Evolutionary conservation across 495 filamentous ascomycete genomes (phyloP), one percentile per base, ranked within the genome.

Genomic region (Chaetomium cochliodes): DNA sequence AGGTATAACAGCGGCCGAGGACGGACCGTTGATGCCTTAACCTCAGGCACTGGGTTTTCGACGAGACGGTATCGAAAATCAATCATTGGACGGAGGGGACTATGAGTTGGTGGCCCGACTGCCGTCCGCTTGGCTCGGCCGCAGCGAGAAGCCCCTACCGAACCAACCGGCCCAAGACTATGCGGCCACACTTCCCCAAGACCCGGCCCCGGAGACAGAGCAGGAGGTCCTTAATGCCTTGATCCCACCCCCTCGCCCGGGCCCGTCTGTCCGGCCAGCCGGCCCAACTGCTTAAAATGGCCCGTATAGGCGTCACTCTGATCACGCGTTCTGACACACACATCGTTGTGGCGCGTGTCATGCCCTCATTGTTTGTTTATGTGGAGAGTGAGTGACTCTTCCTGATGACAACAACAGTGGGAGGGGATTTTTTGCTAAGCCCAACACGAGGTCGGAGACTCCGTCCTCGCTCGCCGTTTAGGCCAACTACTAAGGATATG

Each of bases 301-400:
- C 58, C 28, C 5, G 42, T 47, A 33, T 30, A 23, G 28, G 57
- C 25, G 28, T 7, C 28, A 2, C 16, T 33, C 52, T 6, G 30
- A 33, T 25, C 33, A 8, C 57, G 23, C 41, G 57, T 47, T 20
- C 33, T 33, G 30, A 37, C 42, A 33, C 46, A 33, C 3, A 37
- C 33, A 12, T 52, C 39, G 41, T 23, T 16, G 25, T 18, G 0
- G 23, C 46, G 42, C 44, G 57, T 50, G 28, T 60, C 41, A 16
- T 60, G 25, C 25, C 37, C 18, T 51, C n/a, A 12, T 50, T 50
- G 26, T 37, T 58, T 58, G 55, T 58, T 44, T 58, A 22, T 13
- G 22, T 58, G 8, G 46, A 20, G 39, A 15, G 53, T 15, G n/a
- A 6, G 26, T 18, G 7, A n/a, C 28, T 37, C 26, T 23, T 18